phyloP scores from a whole-genome alignment of 108 stramenopile species.

The Cylindrotheca fusiformis region DNA sequence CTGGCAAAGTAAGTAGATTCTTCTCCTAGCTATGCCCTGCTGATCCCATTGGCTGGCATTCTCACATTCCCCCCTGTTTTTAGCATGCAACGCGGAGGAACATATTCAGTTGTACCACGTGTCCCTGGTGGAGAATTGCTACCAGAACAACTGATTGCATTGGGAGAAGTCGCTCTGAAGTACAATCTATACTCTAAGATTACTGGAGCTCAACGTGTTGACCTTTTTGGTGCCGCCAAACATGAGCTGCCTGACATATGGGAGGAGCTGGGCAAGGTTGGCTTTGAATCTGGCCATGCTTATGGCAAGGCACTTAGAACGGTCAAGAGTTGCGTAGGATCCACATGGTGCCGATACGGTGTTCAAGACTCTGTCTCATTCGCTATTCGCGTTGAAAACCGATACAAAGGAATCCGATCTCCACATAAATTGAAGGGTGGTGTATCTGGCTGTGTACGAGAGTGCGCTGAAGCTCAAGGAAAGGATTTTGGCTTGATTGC shows the following conservation, averaged over 20 bases:
- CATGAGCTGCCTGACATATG: constrained; percentile 92
- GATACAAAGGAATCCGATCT: constrained; percentile 93
- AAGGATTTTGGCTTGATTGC: constrained; percentile 95
- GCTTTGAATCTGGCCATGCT: constrained; percentile 92
- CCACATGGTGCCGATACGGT: constrained; percentile 93
- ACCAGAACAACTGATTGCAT: constrained; percentile 83
- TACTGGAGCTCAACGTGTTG: constrained; percentile 90
- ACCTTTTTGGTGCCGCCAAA: constrained; percentile 92
- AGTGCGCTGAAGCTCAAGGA: constrained; percentile 91
- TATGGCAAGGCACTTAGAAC: constrained; percentile 93
- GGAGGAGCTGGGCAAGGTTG: constrained; percentile 87
- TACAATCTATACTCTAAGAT: constrained; percentile 90
- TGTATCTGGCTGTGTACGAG: constrained; percentile 88
- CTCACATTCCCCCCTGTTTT: no score
- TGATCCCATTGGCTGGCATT: no score
- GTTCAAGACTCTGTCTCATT: constrained; percentile 90
- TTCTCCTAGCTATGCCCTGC: no score
- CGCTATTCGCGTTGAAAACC: constrained; percentile 86
- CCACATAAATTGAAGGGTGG: constrained; percentile 93
- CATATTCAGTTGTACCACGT: constrained; percentile 92
- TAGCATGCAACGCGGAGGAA: constrained; percentile 94
- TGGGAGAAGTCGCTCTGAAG: constrained; percentile 84
- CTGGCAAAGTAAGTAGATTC: no score
- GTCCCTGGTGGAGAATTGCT: constrained; percentile 90
- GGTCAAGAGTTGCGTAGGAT: constrained; percentile 93